Conservation (phyloP, 208 protist genomes). For the Trypanosomatidae sp. region DNA sequence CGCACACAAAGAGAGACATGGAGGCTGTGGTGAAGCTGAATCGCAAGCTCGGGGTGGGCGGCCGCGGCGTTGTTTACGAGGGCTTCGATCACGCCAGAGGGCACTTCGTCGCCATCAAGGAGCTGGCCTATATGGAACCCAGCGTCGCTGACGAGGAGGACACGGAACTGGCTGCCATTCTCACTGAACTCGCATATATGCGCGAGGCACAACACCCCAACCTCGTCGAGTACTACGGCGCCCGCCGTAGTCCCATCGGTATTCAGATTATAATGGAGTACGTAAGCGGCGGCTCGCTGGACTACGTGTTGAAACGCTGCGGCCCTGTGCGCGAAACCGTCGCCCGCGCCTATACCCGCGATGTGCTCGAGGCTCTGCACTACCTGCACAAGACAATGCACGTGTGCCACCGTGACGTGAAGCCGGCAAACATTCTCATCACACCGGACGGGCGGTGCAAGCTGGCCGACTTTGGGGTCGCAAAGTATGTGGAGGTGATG, state of each 20-base stretch:
- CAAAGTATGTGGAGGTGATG: constrained; percentile 53
- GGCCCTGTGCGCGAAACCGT: constrained; percentile 71
- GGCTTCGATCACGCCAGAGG: constrained; percentile 82
- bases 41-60: constrained; percentile 75
- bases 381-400: constrained; percentile 81
- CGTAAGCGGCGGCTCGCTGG: constrained; percentile 80
- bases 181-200: constrained; percentile 82
- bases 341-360: constrained; percentile 65
- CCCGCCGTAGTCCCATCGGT: constrained; percentile 55
- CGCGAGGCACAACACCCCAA: constrained; percentile 66
- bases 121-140: constrained; percentile 62
- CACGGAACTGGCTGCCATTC: constrained; percentile 37
- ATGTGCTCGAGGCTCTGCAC: constrained; percentile 74
- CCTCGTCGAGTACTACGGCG: constrained; percentile 84
- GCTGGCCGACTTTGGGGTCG: constrained; percentile 89
- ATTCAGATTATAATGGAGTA: constrained; percentile 92
- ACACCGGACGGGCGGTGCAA: constrained; percentile 82
- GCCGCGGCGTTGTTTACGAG: constrained; percentile 78
- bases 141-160: constrained; percentile 26
- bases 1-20: constrained; percentile 4
- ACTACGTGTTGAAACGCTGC: constrained; percentile 61
- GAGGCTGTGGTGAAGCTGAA: constrained; percentile 54
- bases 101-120: constrained; percentile 89
- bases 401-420: constrained; percentile 92
- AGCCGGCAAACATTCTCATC: constrained; percentile 91